Base-by-base conservation (phyloP, 2,329 filamentous ascomycete species). In the Aureobasidium sp. region DNA sequence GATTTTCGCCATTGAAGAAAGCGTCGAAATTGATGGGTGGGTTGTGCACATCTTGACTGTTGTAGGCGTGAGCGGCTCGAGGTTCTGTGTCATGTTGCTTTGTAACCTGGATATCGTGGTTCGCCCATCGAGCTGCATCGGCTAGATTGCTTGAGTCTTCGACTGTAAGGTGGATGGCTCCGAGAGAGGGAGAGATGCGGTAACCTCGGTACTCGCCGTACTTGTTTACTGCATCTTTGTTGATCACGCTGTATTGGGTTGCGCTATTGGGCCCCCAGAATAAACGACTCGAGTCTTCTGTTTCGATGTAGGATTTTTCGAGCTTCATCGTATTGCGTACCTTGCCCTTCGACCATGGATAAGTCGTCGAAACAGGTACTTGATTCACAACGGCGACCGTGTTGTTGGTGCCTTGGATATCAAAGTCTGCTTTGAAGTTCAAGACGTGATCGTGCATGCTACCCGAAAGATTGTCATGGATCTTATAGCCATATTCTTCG, bases 401-500 rank as follows among this genome's bases (percentile, higher is more conserved):
- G 69, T 82, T 84, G 41, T 72, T 70, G 1, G 72, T 76, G 17
- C 79, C 81, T 8, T 77, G 70, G 36, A 83, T 76, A 66, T 84
- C 81, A 27, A 83, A 73, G 68, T 83, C 82, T 48, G 76, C 76
- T 67, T 84, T 84, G 73, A 78, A 83, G 65, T 80, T 82, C 41
- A 83, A 67, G 0, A 84, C 79, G 65, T 84, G 82, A 68, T 83
- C 80, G 68, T 84, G 82, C 75, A 83, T 81, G 32, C 74, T 77
- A 6, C 80, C 79, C 0, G 74, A 76, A 1, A 81, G 70, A 29
- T 71, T 69, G 60, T 82, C 78, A 64, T 81, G 77, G 52, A 83
- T 80, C 36, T 76, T 70, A 67, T 74, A 82, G 6, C 80, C 80
- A 62, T 82, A 82, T 57, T 78, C 77, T 0, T 75, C 68, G 53